Conservation (phyloP, 345 rosid genomes). For the Gossypium sturtianum region DNA sequence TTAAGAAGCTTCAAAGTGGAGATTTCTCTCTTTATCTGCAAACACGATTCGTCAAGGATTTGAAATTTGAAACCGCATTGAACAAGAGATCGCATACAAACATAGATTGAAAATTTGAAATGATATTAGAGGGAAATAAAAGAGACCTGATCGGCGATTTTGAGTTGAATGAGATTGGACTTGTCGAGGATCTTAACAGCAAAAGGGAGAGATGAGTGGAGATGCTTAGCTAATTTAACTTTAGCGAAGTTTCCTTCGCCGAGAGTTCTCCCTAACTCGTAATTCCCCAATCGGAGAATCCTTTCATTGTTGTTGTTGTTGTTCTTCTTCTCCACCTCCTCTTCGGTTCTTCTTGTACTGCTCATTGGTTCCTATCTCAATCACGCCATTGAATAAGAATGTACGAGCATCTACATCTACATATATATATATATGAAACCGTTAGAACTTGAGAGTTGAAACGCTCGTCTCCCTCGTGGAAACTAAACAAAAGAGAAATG, state of each 20-base stretch:
- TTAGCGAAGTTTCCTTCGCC: conserved; percentile 95
- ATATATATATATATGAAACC: no score
- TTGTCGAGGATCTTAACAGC: conserved; percentile 92
- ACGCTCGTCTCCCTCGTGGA: no score
- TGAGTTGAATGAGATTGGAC: conserved; percentile 55
- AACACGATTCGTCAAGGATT: background rate
- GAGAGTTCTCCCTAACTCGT: conserved; percentile 80
- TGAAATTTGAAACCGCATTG: background rate
- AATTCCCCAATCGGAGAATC: conserved; percentile 72
- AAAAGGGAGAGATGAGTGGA: conserved; percentile 51
- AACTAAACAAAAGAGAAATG: no score
- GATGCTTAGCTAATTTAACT: conserved; percentile 65
- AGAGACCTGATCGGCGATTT: conserved; percentile 66
- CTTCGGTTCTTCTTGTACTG: background rate
- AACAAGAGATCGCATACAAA: background rate
- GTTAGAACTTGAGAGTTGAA: no score
- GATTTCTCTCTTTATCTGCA: conserved; percentile 91
- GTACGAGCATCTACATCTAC: background rate
- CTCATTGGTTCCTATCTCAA: conserved; percentile 23
- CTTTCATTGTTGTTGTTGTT: conserved; percentile 15
- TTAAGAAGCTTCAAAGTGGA: conserved; percentile 77
- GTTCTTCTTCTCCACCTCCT: conserved; percentile 13
- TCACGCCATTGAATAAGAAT: background rate
- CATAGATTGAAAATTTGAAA: background rate
- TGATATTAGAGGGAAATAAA: background rate